Base-by-base conservation (phyloP, 257 asterid species). In the Forsythia viridissima region DNA sequence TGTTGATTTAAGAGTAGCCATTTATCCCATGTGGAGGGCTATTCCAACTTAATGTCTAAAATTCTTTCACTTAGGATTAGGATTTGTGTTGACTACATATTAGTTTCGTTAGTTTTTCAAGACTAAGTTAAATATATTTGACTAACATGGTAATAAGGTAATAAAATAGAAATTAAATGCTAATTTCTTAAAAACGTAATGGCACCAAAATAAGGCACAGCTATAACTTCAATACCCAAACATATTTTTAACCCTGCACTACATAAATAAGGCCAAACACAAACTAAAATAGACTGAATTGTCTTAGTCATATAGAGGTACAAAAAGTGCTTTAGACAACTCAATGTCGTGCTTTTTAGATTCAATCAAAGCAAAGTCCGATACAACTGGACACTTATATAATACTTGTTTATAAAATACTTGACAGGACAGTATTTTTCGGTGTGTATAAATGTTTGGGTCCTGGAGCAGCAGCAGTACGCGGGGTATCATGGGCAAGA, bases 401-500 rank as follows among this genome's bases (percentile, higher is more conserved):
- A 30, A 30, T 30, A 30, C 77, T 24, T 63, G 20, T 24, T 24
- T 24, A 24, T 24, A 24, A 24, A 51, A 41, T 73, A 30, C 77
- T 24, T 63, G 20, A 24, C 40, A 87, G 89, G 75, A 87, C 89
- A 1, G 89, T 71, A 6, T 87, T 85, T 57, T 87, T 87, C 30
- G 88, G 91, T 24, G 80, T 82, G 18, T 85, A 87, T 72, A 85
- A 80, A 82, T 87, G 88, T 36, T 84, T 74, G 78, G 90, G 89
- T 0, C 88, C 89, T 0, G 88, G 89, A 30, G 79, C 83, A 1
- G 89, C 81, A 72, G 91, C 92, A 2, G 92, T 91, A 3, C 89
- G 89, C 1, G 95, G 97, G 3, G 90, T 84, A 21, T 79, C 91
- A 30, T 85, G 91, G 91, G 91, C 88, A 18, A 61, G 89, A 46